Evolutionary conservation across 2,329 filamentous ascomycete species (phyloP).

Genomic region (Fusarium odoratissimum): DNA sequence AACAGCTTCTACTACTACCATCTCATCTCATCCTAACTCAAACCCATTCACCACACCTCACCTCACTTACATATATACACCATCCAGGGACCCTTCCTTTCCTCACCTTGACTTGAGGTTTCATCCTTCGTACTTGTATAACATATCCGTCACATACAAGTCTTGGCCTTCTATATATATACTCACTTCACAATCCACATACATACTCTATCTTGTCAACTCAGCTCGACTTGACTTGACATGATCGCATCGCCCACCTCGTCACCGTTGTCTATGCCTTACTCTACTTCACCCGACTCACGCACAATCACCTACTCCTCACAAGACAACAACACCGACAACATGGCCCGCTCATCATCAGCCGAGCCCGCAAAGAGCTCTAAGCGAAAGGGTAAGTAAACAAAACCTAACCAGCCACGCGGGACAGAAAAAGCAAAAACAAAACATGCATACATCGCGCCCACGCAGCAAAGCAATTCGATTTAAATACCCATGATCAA

Average conservation of each 20-base stretch:
- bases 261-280: conserved; percentile 25
- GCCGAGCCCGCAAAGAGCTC: conserved; percentile 56
- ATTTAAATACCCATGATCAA: neutral
- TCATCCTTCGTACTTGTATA: conserved; percentile 22
- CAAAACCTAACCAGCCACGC: neutral
- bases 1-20: conserved; percentile 26
- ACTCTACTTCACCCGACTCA: conserved; percentile 21
- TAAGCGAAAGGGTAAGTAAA: conserved; percentile 59
- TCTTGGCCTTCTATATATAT: conserved; percentile 28
- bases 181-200: conserved; percentile 19
- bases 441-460: neutral
- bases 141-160: conserved; percentile 18
- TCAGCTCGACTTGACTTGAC: conserved; percentile 18
- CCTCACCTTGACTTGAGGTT: neutral
- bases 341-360: conserved; percentile 57
- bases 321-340: conserved; percentile 29
- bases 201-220: neutral
- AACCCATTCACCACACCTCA: conserved; percentile 25
- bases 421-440: neutral
- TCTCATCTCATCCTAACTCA: conserved; percentile 34
- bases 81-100: conserved; percentile 15
- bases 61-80: conserved; percentile 40
- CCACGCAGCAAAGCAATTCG: neutral
- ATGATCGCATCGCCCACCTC: conserved; percentile 27
- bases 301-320: conserved; percentile 9